Evolutionary conservation across 2,329 filamentous ascomycete genomes (phyloP).

Genomic region (Neophaeococcomyces aloes): DNA sequence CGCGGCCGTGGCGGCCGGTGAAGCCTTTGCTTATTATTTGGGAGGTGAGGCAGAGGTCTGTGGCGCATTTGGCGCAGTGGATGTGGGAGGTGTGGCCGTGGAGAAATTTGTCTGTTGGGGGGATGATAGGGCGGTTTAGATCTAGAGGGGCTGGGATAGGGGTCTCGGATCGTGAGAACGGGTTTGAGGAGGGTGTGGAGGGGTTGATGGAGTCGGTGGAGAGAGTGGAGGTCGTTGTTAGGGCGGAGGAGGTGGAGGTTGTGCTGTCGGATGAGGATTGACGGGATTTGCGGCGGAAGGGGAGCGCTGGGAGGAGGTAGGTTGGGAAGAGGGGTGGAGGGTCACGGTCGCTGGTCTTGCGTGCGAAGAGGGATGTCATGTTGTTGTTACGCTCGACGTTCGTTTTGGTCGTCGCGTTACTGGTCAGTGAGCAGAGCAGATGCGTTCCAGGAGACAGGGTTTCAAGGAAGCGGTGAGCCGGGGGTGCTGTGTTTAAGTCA

Average conservation of each 20-base stretch:
- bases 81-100: conserved; percentile 44
- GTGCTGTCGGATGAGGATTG: conserved; percentile 31
- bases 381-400: background rate
- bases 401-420: background rate
- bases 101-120: conserved; percentile 29
- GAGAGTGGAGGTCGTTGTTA: conserved; percentile 17
- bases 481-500: no score
- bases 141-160: conserved; percentile 13
- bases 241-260: conserved; percentile 23
- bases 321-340: conserved; percentile 38
- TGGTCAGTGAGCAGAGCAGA: no score
- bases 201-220: conserved; percentile 20
- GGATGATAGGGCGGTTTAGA: conserved; percentile 14
- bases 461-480: no score
- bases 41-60: conserved; percentile 47
- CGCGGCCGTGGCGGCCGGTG: conserved; percentile 53
- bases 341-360: conserved; percentile 15
- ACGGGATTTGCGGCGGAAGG: conserved; percentile 34
- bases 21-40: conserved; percentile 57
- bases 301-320: conserved; percentile 40
- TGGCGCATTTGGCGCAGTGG: conserved; percentile 48
- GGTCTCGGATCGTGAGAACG: conserved; percentile 16
- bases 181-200: conserved; percentile 17
- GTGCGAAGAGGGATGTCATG: conserved; percentile 18
- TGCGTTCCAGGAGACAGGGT: no score